Evolutionary conservation across 352 stramenopile genomes (phyloP), one percentile per base, ranked within the genome.

Genomic region (Pythium diclinum): DNA sequence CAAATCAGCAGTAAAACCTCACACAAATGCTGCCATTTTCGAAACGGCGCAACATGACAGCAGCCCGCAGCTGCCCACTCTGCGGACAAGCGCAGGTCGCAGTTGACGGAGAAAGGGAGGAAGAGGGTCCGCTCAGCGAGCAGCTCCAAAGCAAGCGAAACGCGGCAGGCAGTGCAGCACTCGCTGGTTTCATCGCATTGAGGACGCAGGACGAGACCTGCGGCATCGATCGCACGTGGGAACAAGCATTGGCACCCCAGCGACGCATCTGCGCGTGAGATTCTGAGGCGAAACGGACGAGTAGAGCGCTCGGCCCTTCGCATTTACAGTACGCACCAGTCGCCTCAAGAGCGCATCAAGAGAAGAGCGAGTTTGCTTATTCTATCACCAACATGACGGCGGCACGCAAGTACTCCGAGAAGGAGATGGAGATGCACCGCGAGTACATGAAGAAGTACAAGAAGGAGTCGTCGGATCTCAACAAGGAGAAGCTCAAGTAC

Each of bases 401-500:
- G 16, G 28, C 71, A 23, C 48, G 56, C 51, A 67, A 68, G 56
- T 79, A 75, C 63, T 69, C 73, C 56, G 81, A 86, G 30, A 91
- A 92, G 66, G 80, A 92, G 65, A 89, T 94, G 81, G 73, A 89
- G 61, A 72, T 87, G 42, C 85, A 94, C 56, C 85, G 85, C 40
- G 81, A 90, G 76, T 94, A 94, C 74, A 94, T 94, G 85, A 91
- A 91, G 76, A 89, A 89, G 72, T 94, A 89, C 77, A 86, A 90
- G 70, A 87, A 85, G 81, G 76, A 88, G 66, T 88, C 85, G 56
- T 83, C 75, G 38, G 81, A 91, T 59, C 68, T 90, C 56, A 66
- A 74, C 30, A 78, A 75, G 56, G 68, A 85, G 44, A 58, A 70
- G 42, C 69, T 91, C 65, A 79, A 72, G 52, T 90, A 92, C 76